phyloP scores from a whole-genome alignment of 2,329 filamentous ascomycete genomes.

The Epichloe amarillans region DNA sequence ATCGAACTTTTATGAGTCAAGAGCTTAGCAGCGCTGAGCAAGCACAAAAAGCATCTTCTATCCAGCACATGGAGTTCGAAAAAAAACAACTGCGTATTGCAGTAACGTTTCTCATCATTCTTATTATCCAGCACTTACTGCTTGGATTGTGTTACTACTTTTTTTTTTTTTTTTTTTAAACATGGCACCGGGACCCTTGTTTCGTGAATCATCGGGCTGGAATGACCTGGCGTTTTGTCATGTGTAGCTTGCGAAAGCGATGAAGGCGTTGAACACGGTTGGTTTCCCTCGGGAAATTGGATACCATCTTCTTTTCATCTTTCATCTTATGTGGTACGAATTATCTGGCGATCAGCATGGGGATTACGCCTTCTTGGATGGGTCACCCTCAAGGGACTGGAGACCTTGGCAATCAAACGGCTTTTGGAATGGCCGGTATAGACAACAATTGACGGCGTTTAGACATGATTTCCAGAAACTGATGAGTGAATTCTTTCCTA shows the following conservation, averaged over 20 bases:
- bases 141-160: not conserved
- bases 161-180: not conserved
- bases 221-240: not conserved
- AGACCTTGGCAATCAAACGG: too few species aligned
- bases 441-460: constrained; percentile 1
- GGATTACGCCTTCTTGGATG: not conserved
- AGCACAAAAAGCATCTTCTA: not conserved
- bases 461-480: not conserved
- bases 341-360: not conserved
- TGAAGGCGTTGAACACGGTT: not conserved
- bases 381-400: too few species aligned
- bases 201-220: not conserved
- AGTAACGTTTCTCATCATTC: not conserved
- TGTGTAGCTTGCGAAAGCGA: constrained; percentile 2
- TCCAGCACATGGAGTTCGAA: not conserved
- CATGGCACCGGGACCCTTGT: not conserved
- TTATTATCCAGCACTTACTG: not conserved
- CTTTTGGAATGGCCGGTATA: not conserved
- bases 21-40: not conserved
- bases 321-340: not conserved
- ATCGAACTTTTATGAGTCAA: not conserved
- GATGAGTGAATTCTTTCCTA: too few species aligned
- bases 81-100: not conserved
- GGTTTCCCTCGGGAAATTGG: not conserved
- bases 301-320: not conserved